These are phyloP conservation scores for Cyclotella distinguenda DNA, from an alignment of 108 stramenopile genomes.

Conservation along the genomic window DNA sequence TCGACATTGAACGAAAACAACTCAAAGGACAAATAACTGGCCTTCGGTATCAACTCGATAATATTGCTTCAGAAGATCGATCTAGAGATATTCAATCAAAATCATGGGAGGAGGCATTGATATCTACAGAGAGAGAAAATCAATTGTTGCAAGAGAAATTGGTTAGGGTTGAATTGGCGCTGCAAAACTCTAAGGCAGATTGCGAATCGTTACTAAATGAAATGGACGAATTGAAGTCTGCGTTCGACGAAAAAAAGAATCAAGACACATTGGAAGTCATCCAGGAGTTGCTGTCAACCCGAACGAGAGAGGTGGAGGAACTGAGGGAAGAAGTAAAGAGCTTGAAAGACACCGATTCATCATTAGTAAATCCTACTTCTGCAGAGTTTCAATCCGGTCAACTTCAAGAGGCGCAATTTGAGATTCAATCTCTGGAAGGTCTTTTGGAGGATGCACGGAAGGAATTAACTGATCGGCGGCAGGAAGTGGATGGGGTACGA, in stretches of 20 bases:
- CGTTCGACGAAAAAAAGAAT: conserved; percentile 68
- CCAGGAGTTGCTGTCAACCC: conserved; percentile 44
- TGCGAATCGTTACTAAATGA: conserved; percentile 60
- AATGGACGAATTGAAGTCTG: conserved; percentile 68
- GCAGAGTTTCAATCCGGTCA: conserved; percentile 47
- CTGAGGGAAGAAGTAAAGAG: conserved; percentile 44
- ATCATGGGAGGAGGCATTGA: conserved; percentile 50
- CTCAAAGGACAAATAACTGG: conserved; percentile 63
- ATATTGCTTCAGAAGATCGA: conserved; percentile 47
- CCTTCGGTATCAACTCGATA: conserved; percentile 55
- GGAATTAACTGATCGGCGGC: conserved; percentile 38
- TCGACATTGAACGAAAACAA: conserved; percentile 55
- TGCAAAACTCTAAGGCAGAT: conserved; percentile 75
- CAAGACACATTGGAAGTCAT: conserved; percentile 35
- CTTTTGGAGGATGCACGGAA: conserved; percentile 48
- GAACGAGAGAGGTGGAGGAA: conserved; percentile 45
- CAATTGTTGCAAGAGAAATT: conserved; percentile 56
- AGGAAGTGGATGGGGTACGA: conserved; percentile 61
- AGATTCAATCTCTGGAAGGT: conserved; percentile 60
- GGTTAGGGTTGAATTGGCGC: conserved; percentile 56
- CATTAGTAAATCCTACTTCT: conserved; percentile 24
- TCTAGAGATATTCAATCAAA: conserved; percentile 51
- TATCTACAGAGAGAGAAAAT: conserved; percentile 30
- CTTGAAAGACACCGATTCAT: conserved; percentile 29
- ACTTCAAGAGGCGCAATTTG: conserved; percentile 48